phyloP scores from a whole-genome alignment of 2,329 filamentous ascomycete species.

The Phialocephala subalpina region DNA sequence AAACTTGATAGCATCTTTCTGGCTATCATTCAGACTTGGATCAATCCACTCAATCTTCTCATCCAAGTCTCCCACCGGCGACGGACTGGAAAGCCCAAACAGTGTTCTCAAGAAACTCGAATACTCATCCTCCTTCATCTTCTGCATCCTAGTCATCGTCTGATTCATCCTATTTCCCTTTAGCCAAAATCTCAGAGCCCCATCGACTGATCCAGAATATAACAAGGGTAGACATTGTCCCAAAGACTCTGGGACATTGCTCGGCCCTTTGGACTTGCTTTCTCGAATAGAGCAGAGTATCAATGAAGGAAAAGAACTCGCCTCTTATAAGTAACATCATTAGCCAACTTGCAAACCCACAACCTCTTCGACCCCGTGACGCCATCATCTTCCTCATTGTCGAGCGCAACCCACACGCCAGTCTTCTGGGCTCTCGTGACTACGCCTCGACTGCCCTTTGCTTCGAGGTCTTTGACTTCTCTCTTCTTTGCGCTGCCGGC shows the following conservation, averaged over 20 bases:
- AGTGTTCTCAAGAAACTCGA: slow-evolving; percentile 67
- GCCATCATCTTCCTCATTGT: slow-evolving; percentile 62
- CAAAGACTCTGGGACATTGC: too few species aligned
- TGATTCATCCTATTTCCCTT: slow-evolving; percentile 63
- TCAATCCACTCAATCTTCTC: slow-evolving; percentile 67
- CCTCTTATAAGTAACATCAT: slow-evolving; percentile 69
- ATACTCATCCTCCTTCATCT: slow-evolving; percentile 65
- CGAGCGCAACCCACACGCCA: slow-evolving; percentile 71
- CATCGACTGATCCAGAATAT: too few species aligned
- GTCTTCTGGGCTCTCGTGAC: slow-evolving; percentile 69
- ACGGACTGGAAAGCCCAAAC: slow-evolving; percentile 65
- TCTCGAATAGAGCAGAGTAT: neutral
- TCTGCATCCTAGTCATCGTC: slow-evolving; percentile 66
- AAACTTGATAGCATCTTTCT: slow-evolving; percentile 78
- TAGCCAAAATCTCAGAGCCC: slow-evolving; percentile 19
- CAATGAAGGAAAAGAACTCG: slow-evolving; percentile 18
- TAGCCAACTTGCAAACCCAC: slow-evolving; percentile 73
- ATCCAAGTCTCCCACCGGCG: slow-evolving; percentile 55
- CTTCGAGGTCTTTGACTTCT: slow-evolving; percentile 76
- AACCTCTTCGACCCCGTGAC: slow-evolving; percentile 50
- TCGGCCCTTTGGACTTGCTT: too few species aligned
- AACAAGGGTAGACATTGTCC: too few species aligned
- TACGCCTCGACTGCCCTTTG: slow-evolving; percentile 73
- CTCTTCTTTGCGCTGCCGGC: slow-evolving; percentile 65
- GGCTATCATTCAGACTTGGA: slow-evolving; percentile 68